These are phyloP conservation scores for Talinum fruticosum DNA, from an alignment of 148 eudicot species.

Conservation along the genomic window DNA sequence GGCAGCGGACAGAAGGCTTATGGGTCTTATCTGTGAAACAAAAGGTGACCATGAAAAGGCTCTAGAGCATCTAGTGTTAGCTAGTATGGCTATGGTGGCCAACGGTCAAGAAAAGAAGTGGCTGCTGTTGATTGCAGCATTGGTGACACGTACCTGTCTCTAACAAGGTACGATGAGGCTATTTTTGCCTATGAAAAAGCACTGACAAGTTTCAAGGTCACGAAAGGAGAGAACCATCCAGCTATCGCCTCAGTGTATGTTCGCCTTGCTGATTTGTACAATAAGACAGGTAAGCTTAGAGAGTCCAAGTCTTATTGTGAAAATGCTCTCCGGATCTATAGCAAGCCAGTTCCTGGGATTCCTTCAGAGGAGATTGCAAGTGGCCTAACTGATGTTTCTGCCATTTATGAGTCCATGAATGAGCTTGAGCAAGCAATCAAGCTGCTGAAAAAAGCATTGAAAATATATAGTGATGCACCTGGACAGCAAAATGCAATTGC, in stretches of 20 bases:
- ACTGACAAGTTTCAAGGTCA: conserved; percentile 71
- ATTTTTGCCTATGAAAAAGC: conserved; percentile 93
- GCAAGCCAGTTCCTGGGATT: conserved; percentile 74
- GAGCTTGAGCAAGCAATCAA: conserved; percentile 89
- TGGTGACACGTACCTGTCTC: conserved; percentile 82
- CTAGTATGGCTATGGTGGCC: conserved; percentile 97
- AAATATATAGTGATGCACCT: conserved; percentile 81
- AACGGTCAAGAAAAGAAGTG: conserved; percentile 92
- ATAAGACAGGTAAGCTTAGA: conserved; percentile 84
- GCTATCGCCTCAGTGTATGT: conserved; percentile 83
- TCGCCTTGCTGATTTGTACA: conserved; percentile 87
- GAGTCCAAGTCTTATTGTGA: conserved; percentile 92
- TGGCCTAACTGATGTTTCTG: conserved; percentile 84
- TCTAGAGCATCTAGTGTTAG: conserved; percentile 90
- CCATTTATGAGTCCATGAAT: conserved; percentile 93
- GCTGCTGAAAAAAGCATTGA: conserved; percentile 79
- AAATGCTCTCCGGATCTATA: conserved; percentile 80
- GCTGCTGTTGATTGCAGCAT: conserved; percentile 95
- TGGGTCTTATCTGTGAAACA: conserved; percentile 91
- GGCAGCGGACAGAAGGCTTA: conserved; percentile 92
- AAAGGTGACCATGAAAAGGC: conserved; percentile 95
- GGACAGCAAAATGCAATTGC: conserved; percentile 95
- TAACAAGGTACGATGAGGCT: conserved; percentile 84
- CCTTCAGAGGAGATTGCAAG: conserved; percentile 90
- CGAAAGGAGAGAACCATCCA: conserved; percentile 94